A percentile compares a stretch with the other conserved stretches of the same genome.
Evolutionary conservation across 352 stramenopile genomes (phyloP).

Genomic region (Phytophthora foliorum): DNA sequence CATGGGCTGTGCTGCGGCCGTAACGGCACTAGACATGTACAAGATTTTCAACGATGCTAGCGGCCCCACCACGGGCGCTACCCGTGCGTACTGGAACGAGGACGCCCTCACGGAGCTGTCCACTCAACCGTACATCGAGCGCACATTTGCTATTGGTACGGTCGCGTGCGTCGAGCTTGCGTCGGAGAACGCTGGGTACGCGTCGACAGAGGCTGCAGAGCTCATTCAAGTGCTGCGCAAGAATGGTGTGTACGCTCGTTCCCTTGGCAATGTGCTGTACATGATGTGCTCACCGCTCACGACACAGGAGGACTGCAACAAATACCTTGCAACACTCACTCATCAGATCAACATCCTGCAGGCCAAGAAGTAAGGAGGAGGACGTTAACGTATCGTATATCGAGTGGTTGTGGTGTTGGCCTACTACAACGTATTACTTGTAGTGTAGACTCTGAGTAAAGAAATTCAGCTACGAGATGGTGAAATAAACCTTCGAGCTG

Average conservation of each 20-base stretch:
- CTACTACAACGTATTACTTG: neutral
- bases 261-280: slow-evolving; percentile 87
- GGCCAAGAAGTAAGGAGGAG: slow-evolving; percentile 33
- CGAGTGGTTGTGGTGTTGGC: slow-evolving; percentile 3
- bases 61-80: slow-evolving; percentile 28
- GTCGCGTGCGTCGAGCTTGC: slow-evolving; percentile 80
- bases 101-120: slow-evolving; percentile 61
- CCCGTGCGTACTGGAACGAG: slow-evolving; percentile 71
- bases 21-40: slow-evolving; percentile 93
- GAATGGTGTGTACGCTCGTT: slow-evolving; percentile 81
- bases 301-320: slow-evolving; percentile 65
- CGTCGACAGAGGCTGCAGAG: slow-evolving; percentile 66
- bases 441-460: too few species aligned
- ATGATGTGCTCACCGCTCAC: slow-evolving; percentile 89
- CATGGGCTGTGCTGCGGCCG: slow-evolving; percentile 87
- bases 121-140: slow-evolving; percentile 54
- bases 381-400: slow-evolving; percentile 14
- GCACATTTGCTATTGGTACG: slow-evolving; percentile 82
- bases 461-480: too few species aligned
- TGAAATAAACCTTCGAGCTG: too few species aligned
- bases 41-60: slow-evolving; percentile 61
- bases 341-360: slow-evolving; percentile 58
- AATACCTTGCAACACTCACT: slow-evolving; percentile 63
- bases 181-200: slow-evolving; percentile 70
- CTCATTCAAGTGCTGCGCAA: slow-evolving; percentile 70